Evolutionary conservation across 75 land plant species (phyloP), one percentile per base, ranked within the genome.

Genomic region (Picea sitchensis): DNA sequence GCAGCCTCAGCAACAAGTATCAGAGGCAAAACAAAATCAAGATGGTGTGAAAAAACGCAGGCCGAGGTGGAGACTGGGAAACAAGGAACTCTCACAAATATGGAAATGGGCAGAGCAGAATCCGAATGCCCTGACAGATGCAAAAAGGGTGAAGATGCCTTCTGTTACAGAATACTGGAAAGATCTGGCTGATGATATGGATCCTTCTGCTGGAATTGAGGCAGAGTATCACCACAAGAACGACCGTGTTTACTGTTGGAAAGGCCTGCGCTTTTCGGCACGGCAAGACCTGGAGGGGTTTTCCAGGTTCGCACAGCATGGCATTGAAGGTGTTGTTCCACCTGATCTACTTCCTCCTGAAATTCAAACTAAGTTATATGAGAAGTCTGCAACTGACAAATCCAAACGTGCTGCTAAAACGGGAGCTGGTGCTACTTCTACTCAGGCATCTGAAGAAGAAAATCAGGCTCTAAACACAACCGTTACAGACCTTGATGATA

Each of bases 51-150:
- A 82, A 72, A 98, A 92, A 75, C 92, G 98, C 2, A 71, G 74
- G 74, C 90, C 88, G 26, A 78, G 94, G 18, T 96, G 95, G 98
- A 91, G 99, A 82, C 80, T 98, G 79, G 99, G 99, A 76, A 98
- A 98, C 82, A 98, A 91, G 81, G 98, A 98, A 83, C 91, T 98
- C 3, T 92, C 94, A 76, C 95, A 92, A 63, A 76, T 98, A 41
- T 98, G 99, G 99, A 98, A 87, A 79, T 95, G 99, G 99, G 90
- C 99, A 79, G 99, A 98, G 32, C 90, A 91, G 73, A 98, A 98
- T 87, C 96, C 98, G 58, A 89, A 97, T 92, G 92, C 90, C 26
- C 76, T 97, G 59, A 97, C 96, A n/a, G 98, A 97, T 86, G 80
- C 85, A 75, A 81, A 93, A 58, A 90, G 98, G 69, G 90, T 90